These are phyloP conservation scores for Pleurotus ostreatus DNA, from an alignment of 768 basidiomycete species.

Conservation along the genomic window DNA sequence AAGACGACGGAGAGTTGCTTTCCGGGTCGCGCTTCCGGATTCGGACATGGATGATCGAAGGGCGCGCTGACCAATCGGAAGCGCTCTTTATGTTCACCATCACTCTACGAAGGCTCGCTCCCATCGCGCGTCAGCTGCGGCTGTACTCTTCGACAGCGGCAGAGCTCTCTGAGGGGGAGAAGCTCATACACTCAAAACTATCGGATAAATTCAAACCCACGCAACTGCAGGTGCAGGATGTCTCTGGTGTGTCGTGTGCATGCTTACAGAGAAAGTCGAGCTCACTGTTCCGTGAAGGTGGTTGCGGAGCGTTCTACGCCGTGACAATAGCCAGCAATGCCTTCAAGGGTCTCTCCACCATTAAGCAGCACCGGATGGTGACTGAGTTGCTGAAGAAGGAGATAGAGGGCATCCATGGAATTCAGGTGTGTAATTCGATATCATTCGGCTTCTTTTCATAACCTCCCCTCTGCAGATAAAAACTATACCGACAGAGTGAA, in stretches of 20 bases:
- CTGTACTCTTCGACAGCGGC: slow-evolving; percentile 24
- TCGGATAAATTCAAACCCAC: slow-evolving; percentile 72
- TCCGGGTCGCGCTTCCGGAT: neutral
- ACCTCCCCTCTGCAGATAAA: slow-evolving; percentile 30
- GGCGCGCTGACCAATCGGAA: neutral
- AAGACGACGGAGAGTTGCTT: neutral
- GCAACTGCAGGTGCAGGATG: slow-evolving; percentile 82
- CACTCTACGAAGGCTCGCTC: slow-evolving; percentile 30
- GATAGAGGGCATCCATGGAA: slow-evolving; percentile 87
- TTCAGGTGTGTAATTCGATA: slow-evolving; percentile 63
- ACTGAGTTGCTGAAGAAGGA: slow-evolving; percentile 84
- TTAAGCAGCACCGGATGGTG: slow-evolving; percentile 93
- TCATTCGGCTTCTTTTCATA: neutral
- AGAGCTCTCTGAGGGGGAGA: slow-evolving; percentile 57
- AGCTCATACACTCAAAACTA: slow-evolving; percentile 68
- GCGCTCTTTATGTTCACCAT: slow-evolving; percentile 4
- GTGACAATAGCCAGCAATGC: slow-evolving; percentile 81
- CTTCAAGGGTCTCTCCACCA: slow-evolving; percentile 81
- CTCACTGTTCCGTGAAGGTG: slow-evolving; percentile 50
- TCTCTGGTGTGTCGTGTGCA: slow-evolving; percentile 71
- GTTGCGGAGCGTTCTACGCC: slow-evolving; percentile 96
- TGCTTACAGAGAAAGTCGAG: neutral
- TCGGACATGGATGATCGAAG: neutral
- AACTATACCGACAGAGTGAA: slow-evolving; percentile 23
- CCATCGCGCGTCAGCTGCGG: slow-evolving; percentile 20